phyloP scores from a whole-genome alignment of 2,329 filamentous ascomycete species.

The Raffaelea deltoideospora region DNA sequence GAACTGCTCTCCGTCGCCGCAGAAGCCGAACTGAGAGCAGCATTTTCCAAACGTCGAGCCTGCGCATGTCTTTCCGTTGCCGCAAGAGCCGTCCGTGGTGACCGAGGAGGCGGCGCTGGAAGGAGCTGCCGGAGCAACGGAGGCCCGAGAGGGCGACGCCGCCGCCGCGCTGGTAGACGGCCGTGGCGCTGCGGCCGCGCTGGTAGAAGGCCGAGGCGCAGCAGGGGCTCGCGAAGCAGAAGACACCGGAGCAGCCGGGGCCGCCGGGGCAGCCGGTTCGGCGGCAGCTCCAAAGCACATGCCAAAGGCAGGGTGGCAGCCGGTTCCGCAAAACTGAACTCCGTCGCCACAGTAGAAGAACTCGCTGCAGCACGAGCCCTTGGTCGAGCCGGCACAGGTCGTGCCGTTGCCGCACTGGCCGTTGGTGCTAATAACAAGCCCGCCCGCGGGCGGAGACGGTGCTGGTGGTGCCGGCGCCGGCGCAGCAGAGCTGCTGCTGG shows the following conservation, averaged over 20 bases:
- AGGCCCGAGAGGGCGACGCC: neutral
- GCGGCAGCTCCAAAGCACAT: constrained; percentile 2
- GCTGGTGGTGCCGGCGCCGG: neutral
- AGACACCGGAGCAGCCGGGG: neutral
- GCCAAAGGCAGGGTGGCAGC: constrained; percentile 6
- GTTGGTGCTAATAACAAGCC: constrained; percentile 2
- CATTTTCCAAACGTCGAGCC: constrained; percentile 29
- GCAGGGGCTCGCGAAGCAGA: neutral
- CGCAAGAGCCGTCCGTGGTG: constrained; percentile 6
- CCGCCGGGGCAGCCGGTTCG: neutral
- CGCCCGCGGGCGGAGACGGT: constrained; percentile 5
- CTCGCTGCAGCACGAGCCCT: constrained; percentile 8
- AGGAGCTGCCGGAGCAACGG: neutral
- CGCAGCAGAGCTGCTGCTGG: neutral
- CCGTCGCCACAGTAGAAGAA: constrained; percentile 8
- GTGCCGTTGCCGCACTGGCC: constrained; percentile 9
- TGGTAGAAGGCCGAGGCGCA: neutral
- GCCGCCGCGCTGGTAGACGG: neutral
- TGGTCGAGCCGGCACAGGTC: constrained; percentile 6
- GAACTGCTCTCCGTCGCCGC: constrained; percentile 22
- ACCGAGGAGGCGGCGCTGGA: constrained; percentile 1
- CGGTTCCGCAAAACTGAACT: constrained; percentile 6
- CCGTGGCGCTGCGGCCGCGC: neutral
- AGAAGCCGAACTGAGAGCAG: constrained; percentile 26
- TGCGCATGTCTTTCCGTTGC: constrained; percentile 13